These are phyloP conservation scores for Puccinia triticina DNA, from an alignment of 1,284 basidiomycete genomes.

Conservation along the genomic window DNA sequence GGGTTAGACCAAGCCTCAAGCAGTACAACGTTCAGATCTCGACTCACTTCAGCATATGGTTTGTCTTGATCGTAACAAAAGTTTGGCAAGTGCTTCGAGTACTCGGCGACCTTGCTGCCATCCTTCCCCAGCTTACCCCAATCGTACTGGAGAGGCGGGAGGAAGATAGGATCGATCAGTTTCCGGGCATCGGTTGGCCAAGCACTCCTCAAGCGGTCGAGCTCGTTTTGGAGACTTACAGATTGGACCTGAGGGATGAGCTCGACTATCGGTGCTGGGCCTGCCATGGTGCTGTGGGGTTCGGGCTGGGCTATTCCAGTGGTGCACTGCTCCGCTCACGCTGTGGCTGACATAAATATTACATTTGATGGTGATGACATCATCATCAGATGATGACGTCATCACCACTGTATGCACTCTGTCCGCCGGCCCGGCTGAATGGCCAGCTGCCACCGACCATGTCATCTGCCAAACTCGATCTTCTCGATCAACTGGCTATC, in stretches of 20 bases:
- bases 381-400: too few species aligned
- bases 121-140: constrained; percentile 66
- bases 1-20: neutral
- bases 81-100: constrained; percentile 63
- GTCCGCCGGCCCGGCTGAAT: too few species aligned
- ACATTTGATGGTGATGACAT: too few species aligned
- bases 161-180: neutral
- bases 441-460: too few species aligned
- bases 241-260: constrained; percentile 58
- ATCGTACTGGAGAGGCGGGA: constrained; percentile 59
- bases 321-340: too few species aligned
- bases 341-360: too few species aligned
- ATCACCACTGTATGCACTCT: too few species aligned
- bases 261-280: constrained; percentile 49
- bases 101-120: constrained; percentile 64
- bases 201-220: neutral
- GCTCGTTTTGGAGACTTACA: constrained; percentile 11
- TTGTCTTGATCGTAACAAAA: constrained; percentile 66
- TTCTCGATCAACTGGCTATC: neutral
- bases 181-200: too few species aligned
- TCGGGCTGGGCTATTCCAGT: too few species aligned
- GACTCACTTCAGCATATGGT: constrained; percentile 70
- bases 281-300: constrained; percentile 18
- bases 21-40: constrained; percentile 53
- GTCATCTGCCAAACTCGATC: neutral